Evolutionary conservation across 768 basidiomycete genomes (phyloP), one percentile per base, ranked within the genome.

Genomic region (Tulasnella sp.): DNA sequence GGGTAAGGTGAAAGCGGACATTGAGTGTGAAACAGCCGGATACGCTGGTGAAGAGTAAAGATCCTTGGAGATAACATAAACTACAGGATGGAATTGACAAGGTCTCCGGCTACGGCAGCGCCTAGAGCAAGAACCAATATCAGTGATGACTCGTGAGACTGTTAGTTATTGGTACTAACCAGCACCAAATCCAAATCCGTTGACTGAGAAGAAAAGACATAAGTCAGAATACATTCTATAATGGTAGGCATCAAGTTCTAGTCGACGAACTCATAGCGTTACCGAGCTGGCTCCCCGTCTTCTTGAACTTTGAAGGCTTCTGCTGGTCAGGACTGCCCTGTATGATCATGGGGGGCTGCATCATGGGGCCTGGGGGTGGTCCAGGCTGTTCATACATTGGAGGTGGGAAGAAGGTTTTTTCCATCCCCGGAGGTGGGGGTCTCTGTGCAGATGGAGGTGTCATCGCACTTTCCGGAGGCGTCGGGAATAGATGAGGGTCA

Each of bases 151-250:
- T 38, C 34, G 15, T 7, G 34, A 38, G 5, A 5, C 34, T 7
- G 34, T 7, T 7, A 19, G 7, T 48, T 5, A 5, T 10, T 48
- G 45, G 19, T 19, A 19, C 45, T 48, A 5, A 48, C 50, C 50
- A 59, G 57, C 57, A 49, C 57, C 57, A 31, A 59, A 59, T 10
- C 57, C 57, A 49, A 59, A 49, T 7, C 57, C 57, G 29, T 21
- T 49, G 29, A 51, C 57, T 59, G 10, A 19, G 24, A 34, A 4
- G 31, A 31, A 12, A 25, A 21, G 10, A 12, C 46, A 46, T 8
- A 22, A 49, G 19, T 51, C 34, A 30, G 49, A 38, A 43, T 38
- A 12, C 31, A 46, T 25, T 46, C 31, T 49, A 21, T 31, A 25
- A 42, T 34, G 31, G 43, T 42, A n/a, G n/a, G n/a, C n/a, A n/a